These are phyloP conservation scores for Picea glauca DNA, from an alignment of 75 land plant genomes.

Conservation along the genomic window DNA sequence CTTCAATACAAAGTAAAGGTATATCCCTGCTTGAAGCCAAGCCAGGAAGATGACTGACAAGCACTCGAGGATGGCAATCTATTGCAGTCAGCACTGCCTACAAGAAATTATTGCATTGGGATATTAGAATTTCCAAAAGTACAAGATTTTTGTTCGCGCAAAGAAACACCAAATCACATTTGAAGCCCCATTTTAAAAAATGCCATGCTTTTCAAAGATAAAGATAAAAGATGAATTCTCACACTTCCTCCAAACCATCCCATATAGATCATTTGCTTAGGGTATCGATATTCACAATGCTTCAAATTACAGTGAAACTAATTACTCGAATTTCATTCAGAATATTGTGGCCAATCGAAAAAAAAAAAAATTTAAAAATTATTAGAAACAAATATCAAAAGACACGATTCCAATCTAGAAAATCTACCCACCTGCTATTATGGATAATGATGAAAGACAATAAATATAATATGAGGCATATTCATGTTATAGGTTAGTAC, in stretches of 20 bases:
- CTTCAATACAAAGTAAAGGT: constrained; percentile 56
- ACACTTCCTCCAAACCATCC: background rate
- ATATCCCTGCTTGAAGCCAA: constrained; percentile 69
- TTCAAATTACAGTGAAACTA: background rate
- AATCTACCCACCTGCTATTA: too few relatives aligned
- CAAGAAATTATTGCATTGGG: background rate
- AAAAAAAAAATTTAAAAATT: too few relatives aligned
- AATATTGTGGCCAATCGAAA: too few relatives aligned
- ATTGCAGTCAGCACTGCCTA: constrained; percentile 71
- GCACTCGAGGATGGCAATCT: constrained; percentile 65
- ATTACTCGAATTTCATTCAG: too few relatives aligned
- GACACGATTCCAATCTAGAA: too few relatives aligned
- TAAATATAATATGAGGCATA: too few relatives aligned
- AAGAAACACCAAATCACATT: background rate
- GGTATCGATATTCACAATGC: background rate
- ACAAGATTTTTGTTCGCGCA: background rate
- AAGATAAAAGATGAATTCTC: background rate
- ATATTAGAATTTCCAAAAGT: background rate
- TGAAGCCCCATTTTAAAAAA: background rate
- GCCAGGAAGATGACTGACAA: constrained; percentile 61
- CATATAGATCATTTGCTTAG: background rate
- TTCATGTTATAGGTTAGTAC: too few relatives aligned
- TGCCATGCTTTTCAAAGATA: background rate
- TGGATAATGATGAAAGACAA: too few relatives aligned
- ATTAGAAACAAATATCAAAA: too few relatives aligned